phyloP scores from a whole-genome alignment of 2,329 filamentous ascomycete genomes.

The Fusarium sulawesiense region DNA sequence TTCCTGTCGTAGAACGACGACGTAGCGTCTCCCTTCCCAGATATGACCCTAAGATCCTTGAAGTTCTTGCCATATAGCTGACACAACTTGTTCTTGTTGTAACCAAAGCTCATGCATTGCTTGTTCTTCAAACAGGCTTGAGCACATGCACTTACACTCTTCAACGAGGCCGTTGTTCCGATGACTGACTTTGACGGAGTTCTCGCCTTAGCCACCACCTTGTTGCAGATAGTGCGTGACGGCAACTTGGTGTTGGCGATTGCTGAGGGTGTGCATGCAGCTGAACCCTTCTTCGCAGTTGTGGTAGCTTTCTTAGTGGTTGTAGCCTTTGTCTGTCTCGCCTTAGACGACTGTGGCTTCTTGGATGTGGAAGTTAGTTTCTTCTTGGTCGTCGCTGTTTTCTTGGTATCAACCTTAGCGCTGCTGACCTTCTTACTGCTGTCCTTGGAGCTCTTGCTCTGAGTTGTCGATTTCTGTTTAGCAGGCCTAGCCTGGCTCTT shows the following conservation, averaged over 20 bases:
- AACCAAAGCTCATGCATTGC: slow-evolving; percentile 10
- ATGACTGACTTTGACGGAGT: not conserved
- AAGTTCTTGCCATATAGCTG: not conserved
- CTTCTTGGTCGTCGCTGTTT: not conserved
- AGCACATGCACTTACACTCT: not conserved
- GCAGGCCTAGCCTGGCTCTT: not conserved
- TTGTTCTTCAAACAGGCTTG: not conserved
- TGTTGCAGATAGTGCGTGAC: not conserved
- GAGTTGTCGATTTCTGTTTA: not conserved
- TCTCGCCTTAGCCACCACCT: not conserved
- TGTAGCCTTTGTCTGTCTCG: not conserved
- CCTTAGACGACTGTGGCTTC: not conserved
- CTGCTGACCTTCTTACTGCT: not conserved
- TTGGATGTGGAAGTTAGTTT: not conserved
- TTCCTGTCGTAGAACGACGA: not conserved
- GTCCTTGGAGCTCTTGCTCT: not conserved
- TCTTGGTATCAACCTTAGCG: not conserved
- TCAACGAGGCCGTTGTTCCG: not conserved
- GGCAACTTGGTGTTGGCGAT: not conserved
- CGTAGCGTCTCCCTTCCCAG: not conserved
- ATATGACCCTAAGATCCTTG: not conserved
- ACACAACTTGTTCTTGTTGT: not conserved
- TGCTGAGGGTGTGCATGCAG: not conserved
- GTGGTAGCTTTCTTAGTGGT: not conserved
- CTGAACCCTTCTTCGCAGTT: fast-evolving